Evolutionary conservation across 345 rosid species (phyloP), one percentile per base, ranked within the genome.

Genomic region (Sapria himalayana): DNA sequence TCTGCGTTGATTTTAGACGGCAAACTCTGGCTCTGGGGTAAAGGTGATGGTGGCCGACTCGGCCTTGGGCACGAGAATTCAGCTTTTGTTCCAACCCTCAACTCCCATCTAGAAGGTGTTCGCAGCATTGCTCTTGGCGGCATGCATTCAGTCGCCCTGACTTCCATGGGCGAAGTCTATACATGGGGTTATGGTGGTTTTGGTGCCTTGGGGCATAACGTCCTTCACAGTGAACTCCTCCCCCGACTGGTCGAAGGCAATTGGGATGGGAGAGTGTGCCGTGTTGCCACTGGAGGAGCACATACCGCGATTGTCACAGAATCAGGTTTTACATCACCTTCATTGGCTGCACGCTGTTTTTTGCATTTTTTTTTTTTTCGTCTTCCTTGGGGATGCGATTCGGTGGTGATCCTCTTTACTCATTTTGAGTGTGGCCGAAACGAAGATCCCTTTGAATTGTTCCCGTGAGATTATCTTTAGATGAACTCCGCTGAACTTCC

Each of bases 121-220:
- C 61, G 54, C 17, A 57, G 50, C 39, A 14, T 72, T 25, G 85
- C 91, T 57, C 73, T 78, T 2, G 96, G 96, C 47, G 94, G 94
- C n/a, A 37, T 76, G 22, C 97, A 81, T 50, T 78, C 94, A 3
- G 72, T 76, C 24, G 91, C 91, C 42, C 67, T 78, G n/a, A 73
- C 84, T 8, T 66, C 71, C 19, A 25, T 11, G 5, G 94, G 94
- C 19, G 61, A 70, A 34, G 66, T 81, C 1, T 78, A 71, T 57
- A 58, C 97, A 52, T 86, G 93, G 97, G 94, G 94, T 15, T 78
- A 82, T 65, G 98, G 93, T 15, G 94, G 98, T 24, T 82, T 89
- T 64, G 94, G 94, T 53, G 94, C 98, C 3, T 74, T 82, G 40
- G 93, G 98, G 2, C 98, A 89, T 60, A 57, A 67, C 18, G 94